Conservation (phyloP, 768 basidiomycete genomes). For the Cubamyces lactineus region DNA sequence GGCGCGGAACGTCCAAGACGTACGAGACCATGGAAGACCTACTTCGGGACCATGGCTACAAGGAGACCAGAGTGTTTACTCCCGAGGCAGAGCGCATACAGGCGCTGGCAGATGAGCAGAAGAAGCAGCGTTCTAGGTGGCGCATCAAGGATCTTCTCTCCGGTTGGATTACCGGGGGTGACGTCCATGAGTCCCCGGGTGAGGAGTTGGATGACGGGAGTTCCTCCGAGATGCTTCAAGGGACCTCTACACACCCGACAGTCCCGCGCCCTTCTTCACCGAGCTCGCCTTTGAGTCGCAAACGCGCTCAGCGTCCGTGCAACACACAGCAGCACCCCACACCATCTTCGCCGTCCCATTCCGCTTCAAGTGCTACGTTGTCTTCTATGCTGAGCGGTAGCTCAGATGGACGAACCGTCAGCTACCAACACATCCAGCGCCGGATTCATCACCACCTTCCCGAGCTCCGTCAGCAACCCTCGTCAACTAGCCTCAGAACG, state of each 20-base stretch:
- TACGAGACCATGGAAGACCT: conserved; percentile 88
- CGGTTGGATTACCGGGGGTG: conserved; percentile 55
- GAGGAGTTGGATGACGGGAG: conserved; percentile 12
- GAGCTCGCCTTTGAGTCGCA: conserved; percentile 24
- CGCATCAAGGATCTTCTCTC: conserved; percentile 62
- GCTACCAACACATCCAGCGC: conserved; percentile 23
- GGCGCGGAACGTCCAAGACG: conserved; percentile 76
- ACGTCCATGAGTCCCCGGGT: conserved; percentile 9
- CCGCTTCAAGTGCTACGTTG: conserved; percentile 23
- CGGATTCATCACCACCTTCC: conserved; percentile 21
- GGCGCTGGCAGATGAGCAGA: conserved; percentile 30
- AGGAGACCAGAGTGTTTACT: conserved; percentile 88
- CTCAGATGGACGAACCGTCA: conserved; percentile 22
- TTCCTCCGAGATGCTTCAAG: conserved; percentile 6
- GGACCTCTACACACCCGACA: background rate
- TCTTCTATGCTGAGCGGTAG: conserved; percentile 23
- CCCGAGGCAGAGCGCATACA: conserved; percentile 70
- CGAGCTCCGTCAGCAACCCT: conserved; percentile 25
- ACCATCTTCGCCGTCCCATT: conserved; percentile 21
- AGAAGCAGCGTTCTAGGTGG: conserved; percentile 36
- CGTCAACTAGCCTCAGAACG: conserved; percentile 26
- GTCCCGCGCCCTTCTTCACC: conserved; percentile 16
- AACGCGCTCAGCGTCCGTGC: conserved; percentile 4
- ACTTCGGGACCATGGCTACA: conserved; percentile 86
- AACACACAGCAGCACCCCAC: background rate